Conservation (phyloP, 2,329 filamentous ascomycete species). For the Fusarium sp. region DNA sequence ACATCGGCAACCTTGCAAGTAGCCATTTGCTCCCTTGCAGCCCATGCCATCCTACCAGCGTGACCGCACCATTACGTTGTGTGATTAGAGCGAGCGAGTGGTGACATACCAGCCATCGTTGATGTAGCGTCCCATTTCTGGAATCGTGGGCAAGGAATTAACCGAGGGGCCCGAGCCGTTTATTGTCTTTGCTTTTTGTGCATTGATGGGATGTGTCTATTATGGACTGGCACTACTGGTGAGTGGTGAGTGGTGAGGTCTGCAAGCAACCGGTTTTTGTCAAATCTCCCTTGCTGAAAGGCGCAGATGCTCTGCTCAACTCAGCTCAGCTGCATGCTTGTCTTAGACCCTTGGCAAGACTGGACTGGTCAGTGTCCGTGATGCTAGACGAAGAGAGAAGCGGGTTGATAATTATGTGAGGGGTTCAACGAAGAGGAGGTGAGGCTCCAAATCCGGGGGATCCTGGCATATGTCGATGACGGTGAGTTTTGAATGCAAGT, state of each 20-base stretch:
- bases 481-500: background rate
- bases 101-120: background rate
- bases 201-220: slow-evolving; percentile 4
- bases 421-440: slow-evolving; percentile 13
- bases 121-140: slow-evolving; percentile 3
- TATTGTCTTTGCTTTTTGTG: slow-evolving; percentile 21
- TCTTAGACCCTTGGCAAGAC: slow-evolving; percentile 25
- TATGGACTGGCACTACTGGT: background rate
- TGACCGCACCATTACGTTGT: slow-evolving; percentile 4
- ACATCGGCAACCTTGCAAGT: slow-evolving; percentile 14
- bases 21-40: slow-evolving; percentile 27
- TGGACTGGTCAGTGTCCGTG: slow-evolving; percentile 1
- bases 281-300: slow-evolving; percentile 15
- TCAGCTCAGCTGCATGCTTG: slow-evolving; percentile 19
- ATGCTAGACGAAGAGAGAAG: background rate
- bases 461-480: slow-evolving; percentile 1
- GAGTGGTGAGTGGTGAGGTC: background rate
- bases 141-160: slow-evolving; percentile 6
- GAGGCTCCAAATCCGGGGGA: slow-evolving; percentile 20
- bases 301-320: background rate
- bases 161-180: slow-evolving; percentile 25
- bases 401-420: slow-evolving; percentile 22
- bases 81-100: background rate
- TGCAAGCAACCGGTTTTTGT: slow-evolving; percentile 5
- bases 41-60: slow-evolving; percentile 2